Conservation (phyloP, 306 rosid species). For the Medicago lupulina region DNA sequence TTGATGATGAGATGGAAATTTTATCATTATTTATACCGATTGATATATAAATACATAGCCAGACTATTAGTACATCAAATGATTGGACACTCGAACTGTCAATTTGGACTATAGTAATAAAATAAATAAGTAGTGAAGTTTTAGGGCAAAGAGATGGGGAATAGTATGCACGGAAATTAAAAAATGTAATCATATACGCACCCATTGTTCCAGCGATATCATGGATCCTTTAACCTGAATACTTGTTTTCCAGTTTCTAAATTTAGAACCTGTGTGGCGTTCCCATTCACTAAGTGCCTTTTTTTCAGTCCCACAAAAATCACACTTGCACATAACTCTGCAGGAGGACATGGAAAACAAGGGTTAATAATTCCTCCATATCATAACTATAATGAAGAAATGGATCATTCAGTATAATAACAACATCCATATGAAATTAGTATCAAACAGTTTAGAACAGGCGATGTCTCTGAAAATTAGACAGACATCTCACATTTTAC, state of each 20-base stretch:
- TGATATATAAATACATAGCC: conserved; percentile 15
- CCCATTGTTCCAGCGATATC: conserved; percentile 88
- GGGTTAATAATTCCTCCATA: conserved; percentile 1
- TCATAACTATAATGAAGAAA: conserved; percentile 29
- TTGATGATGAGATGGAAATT: conserved; percentile 8
- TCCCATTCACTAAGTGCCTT: conserved; percentile 87
- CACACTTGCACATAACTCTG: conserved; percentile 89
- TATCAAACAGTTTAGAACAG: conserved; percentile 25
- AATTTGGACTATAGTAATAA: conserved; percentile 19
- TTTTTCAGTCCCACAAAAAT: conserved; percentile 70
- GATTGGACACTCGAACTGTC: neutral
- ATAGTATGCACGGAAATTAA: conserved; percentile 32
- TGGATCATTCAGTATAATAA: neutral
- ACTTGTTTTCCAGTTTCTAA: conserved; percentile 83
- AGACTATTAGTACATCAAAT: neutral
- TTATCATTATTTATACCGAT: conserved; percentile 10
- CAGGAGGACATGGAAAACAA: conserved; percentile 40
- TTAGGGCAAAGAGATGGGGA: conserved; percentile 11
- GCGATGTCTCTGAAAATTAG: neutral
- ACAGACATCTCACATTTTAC: neutral
- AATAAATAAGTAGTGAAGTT: conserved; percentile 16
- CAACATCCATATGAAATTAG: conserved; percentile 7
- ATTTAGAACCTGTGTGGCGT: conserved; percentile 79
- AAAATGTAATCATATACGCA: conserved; percentile 46
- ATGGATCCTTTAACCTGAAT: conserved; percentile 75